Evolutionary conservation across 75 land plant genomes (phyloP), one percentile per base, ranked within the genome.

Genomic region (Cupressus sempervirens): DNA sequence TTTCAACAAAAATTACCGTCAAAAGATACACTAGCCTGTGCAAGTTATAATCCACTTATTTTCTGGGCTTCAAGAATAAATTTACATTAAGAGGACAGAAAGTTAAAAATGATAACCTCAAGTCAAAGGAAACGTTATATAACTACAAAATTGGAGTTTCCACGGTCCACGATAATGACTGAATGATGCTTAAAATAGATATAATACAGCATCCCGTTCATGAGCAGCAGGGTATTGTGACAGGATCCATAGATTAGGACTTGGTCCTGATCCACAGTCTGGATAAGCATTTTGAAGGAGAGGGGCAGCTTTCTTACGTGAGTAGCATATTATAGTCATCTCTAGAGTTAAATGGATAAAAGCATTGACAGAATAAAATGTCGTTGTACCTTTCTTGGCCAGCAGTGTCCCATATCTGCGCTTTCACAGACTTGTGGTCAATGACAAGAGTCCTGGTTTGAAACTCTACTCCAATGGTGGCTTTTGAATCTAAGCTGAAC

Each of bases 381-480:
- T 56, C 18, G 23, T 16, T 56, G 67, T 80, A 94, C 92, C 95
- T 86, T 84, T 94, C 96, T 86, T 93, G 96, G 53, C 96, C 96
- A 29, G 95, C 96, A 38, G 95, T 94, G 86, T 94, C 95, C 96
- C 96, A 94, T 89, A 94, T 94, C 95, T 94, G 96, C 16, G 95
- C 95, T 87, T 92, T 92, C 84, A 93, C 92, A 26, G 89, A 88
- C 90, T 93, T 93, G 38, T 94, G 95, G 53, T 93, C 86, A 40
- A 93, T 93, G 20, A 91, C 87, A 56, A 93, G 85, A 29, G 91
- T 93, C 84, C 94, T 67, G 23, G 96, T 94, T 91, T 94, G 95
- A 46, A 94, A 94, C 89, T 94, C 95, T 26, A 94, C 95, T 16
- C 95, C 95, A 82, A 94, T 94, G 12, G 96, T 94, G 50, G 95